These are phyloP conservation scores for Phalaenopsis aphrodite DNA, from an alignment of 106 monocot species.

Conservation along the genomic window DNA sequence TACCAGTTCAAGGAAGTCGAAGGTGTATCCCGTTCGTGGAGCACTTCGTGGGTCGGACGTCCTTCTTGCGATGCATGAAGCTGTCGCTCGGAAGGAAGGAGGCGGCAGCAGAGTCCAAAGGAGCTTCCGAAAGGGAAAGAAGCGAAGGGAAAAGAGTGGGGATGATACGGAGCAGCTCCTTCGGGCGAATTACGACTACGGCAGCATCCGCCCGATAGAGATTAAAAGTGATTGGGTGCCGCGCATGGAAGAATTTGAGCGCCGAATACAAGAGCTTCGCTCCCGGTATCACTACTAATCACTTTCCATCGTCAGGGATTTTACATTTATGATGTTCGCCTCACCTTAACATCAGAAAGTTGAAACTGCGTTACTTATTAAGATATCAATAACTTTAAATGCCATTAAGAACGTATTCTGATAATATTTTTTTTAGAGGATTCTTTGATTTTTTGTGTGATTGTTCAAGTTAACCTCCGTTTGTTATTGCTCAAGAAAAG, in stretches of 20 bases:
- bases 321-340: not conserved
- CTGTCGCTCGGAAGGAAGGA: conserved; percentile 4
- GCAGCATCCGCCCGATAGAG: conserved; percentile 13
- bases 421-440: too few relatives aligned
- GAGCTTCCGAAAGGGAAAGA: not conserved
- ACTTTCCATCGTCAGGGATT: not conserved
- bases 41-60: conserved; percentile 16
- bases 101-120: not conserved
- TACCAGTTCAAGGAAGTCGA: not conserved
- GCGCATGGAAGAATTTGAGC: conserved; percentile 12
- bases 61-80: conserved; percentile 13
- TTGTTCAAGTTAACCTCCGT: too few relatives aligned
- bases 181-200: not conserved
- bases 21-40: not conserved
- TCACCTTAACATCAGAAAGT: not conserved
- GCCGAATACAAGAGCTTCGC: not conserved
- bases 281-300: conserved; percentile 3
- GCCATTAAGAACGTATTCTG: too few relatives aligned
- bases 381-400: not conserved
- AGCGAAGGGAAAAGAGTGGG: not conserved
- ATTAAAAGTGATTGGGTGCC: conserved; percentile 10
- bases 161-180: not conserved
- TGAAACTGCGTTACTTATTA: not conserved
- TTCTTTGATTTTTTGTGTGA: too few relatives aligned
- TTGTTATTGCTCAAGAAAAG: too few relatives aligned